phyloP scores from a whole-genome alignment of 2,329 filamentous ascomycete species.

The Xylaria sp. region DNA sequence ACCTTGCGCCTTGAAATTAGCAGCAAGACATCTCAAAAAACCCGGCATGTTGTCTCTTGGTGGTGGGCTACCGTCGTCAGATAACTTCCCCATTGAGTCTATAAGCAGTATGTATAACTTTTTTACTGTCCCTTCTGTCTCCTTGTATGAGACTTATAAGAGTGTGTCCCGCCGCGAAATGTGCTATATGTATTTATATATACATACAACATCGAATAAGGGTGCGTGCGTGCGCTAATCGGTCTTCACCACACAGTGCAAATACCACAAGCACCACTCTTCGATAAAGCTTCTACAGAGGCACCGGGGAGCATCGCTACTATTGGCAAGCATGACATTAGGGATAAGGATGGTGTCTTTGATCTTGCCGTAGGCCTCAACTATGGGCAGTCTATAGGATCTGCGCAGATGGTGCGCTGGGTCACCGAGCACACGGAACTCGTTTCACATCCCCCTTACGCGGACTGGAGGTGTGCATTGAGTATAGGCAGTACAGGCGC shows the following conservation, averaged over 20 bases:
- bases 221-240: neutral
- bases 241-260: conserved; percentile 16
- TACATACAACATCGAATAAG: neutral
- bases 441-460: conserved; percentile 83
- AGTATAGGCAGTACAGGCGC: conserved; percentile 86
- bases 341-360: conserved; percentile 48
- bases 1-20: conserved; percentile 79
- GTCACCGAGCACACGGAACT: conserved; percentile 96
- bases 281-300: conserved; percentile 13
- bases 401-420: conserved; percentile 86
- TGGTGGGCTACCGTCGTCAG: conserved; percentile 84
- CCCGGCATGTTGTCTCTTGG: conserved; percentile 91
- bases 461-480: conserved; percentile 86
- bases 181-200: neutral
- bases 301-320: conserved; percentile 53
- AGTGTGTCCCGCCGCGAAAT: neutral
- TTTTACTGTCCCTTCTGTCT: neutral
- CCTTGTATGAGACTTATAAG: neutral
- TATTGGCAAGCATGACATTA: conserved; percentile 83
- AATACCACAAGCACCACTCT: conserved; percentile 16
- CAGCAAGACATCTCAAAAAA: conserved; percentile 77
- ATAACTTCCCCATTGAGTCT: conserved; percentile 91
- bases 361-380: conserved; percentile 91
- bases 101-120: conserved; percentile 53
- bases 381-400: conserved; percentile 86